phyloP scores from a whole-genome alignment of 805 yeast species.

The Jamesozyma hellenica region DNA sequence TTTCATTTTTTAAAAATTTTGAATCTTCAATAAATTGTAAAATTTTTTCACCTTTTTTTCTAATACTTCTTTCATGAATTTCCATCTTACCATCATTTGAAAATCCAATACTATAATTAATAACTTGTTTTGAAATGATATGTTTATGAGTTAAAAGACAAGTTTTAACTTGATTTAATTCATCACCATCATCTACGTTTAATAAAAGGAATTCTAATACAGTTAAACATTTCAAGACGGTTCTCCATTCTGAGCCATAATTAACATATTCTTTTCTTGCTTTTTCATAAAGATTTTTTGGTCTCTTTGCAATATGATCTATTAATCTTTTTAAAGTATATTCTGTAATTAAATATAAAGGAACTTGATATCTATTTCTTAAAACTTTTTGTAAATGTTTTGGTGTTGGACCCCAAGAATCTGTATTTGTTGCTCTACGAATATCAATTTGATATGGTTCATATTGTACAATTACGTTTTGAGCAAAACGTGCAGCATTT shows the following conservation, averaged over 20 bases:
- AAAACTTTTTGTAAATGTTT: slow-evolving; percentile 32
- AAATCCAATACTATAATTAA: slow-evolving; percentile 23
- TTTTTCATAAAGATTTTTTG: slow-evolving; percentile 30
- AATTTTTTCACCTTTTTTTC: slow-evolving; percentile 27
- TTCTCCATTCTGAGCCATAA: slow-evolving; percentile 34
- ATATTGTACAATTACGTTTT: slow-evolving; percentile 31
- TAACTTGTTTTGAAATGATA: slow-evolving; percentile 24
- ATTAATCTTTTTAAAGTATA: slow-evolving; percentile 29
- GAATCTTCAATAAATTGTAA: slow-evolving; percentile 24
- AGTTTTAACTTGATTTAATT: slow-evolving; percentile 24
- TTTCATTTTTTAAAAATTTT: slow-evolving; percentile 23
- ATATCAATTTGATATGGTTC: slow-evolving; percentile 32
- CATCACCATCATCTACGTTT: slow-evolving; percentile 28
- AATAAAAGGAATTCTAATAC: slow-evolving; percentile 29
- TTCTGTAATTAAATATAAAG: slow-evolving; percentile 26
- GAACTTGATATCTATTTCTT: slow-evolving; percentile 25
- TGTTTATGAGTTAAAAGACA: slow-evolving; percentile 28
- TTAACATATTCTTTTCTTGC: slow-evolving; percentile 33
- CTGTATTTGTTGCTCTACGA: slow-evolving; percentile 40
- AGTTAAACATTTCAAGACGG: slow-evolving; percentile 31
- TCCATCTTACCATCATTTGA: slow-evolving; percentile 32
- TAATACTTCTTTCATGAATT: slow-evolving; percentile 30
- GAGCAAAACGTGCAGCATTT: slow-evolving; percentile 33
- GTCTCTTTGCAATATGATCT: slow-evolving; percentile 30
- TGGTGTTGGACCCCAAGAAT: slow-evolving; percentile 44